phyloP scores from a whole-genome alignment of 768 basidiomycete species.

The Albatrellus ellisii region DNA sequence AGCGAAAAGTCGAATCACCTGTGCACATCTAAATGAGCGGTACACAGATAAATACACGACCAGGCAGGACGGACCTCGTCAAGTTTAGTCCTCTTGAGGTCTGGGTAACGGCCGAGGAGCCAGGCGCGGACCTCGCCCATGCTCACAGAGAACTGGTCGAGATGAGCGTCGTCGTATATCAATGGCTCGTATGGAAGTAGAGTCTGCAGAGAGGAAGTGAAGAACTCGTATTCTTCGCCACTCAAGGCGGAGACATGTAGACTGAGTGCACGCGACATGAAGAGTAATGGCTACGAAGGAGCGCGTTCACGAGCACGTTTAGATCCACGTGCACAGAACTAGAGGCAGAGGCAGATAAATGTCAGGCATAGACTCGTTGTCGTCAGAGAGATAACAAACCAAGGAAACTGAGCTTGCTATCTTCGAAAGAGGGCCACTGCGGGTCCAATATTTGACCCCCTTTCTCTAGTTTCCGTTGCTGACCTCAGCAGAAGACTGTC shows the following conservation, averaged over 20 bases:
- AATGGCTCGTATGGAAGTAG: conserved; percentile 15
- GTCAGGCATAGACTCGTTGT: too few species aligned
- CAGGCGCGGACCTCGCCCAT: conserved; percentile 62
- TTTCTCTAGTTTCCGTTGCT: too few species aligned
- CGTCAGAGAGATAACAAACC: too few species aligned
- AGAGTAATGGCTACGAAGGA: too few species aligned
- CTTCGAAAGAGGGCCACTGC: too few species aligned
- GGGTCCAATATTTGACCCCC: too few species aligned
- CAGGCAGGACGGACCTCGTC: conserved; percentile 38
- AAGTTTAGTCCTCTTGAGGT: conserved; percentile 35
- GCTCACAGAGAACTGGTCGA: conserved; percentile 39
- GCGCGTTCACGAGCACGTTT: too few species aligned
- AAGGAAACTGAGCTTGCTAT: too few species aligned
- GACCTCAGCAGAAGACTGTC: too few species aligned
- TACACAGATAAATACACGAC: neutral
- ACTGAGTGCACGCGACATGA: conserved; percentile 41
- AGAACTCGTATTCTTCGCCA: conserved; percentile 56
- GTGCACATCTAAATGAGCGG: neutral
- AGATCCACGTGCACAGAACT: too few species aligned
- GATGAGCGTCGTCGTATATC: conserved; percentile 30
- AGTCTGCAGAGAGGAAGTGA: conserved; percentile 44
- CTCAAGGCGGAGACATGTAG: conserved; percentile 70
- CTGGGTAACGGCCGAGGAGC: conserved; percentile 57
- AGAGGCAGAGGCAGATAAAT: too few species aligned
- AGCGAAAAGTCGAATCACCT: conserved; percentile 58